phyloP scores from a whole-genome alignment of 2,329 filamentous ascomycete species.

The Penicillium sp. region DNA sequence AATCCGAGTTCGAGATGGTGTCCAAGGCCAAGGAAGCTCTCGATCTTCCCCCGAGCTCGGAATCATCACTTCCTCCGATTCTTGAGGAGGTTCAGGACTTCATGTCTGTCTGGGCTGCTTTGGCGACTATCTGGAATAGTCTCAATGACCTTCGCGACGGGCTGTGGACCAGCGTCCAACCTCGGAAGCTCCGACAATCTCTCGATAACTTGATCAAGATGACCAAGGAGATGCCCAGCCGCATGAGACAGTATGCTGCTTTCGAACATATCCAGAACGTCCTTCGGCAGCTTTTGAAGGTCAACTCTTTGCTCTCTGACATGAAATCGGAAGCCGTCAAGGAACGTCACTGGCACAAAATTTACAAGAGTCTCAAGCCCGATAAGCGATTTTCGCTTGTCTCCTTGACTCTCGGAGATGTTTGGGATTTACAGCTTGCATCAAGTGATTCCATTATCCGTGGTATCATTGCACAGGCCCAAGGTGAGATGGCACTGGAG shows the following conservation, averaged over 20 bases:
- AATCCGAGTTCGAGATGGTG: constrained; percentile 87
- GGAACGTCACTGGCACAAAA: constrained; percentile 95
- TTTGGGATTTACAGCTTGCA: constrained; percentile 93
- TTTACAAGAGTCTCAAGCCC: constrained; percentile 92
- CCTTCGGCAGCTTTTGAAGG: constrained; percentile 81
- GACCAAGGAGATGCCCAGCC: constrained; percentile 98
- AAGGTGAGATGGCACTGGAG: constrained; percentile 96
- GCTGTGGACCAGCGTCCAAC: constrained; percentile 92
- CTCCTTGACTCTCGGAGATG: constrained; percentile 94
- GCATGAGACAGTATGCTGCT: constrained; percentile 99
- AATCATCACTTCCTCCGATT: constrained; percentile 77
- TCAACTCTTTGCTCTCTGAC: constrained; percentile 81
- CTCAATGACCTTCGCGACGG: constrained; percentile 89
- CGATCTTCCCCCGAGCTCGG: constrained; percentile 74
- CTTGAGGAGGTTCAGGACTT: constrained; percentile 97
- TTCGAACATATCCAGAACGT: constrained; percentile 97
- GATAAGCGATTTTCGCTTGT: constrained; percentile 90
- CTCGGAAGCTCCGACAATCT: constrained; percentile 82
- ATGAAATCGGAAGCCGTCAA: constrained; percentile 95
- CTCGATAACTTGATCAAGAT: constrained; percentile 93
- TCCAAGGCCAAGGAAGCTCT: constrained; percentile 95
- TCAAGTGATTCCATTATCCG: constrained; percentile 83
- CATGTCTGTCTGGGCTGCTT: constrained; percentile 94
- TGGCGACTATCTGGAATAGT: constrained; percentile 95
- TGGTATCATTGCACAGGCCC: constrained; percentile 90